Evolutionary conservation across 371 early-diverging fungal genomes (phyloP).

Genomic region (Mortierella sp.): DNA sequence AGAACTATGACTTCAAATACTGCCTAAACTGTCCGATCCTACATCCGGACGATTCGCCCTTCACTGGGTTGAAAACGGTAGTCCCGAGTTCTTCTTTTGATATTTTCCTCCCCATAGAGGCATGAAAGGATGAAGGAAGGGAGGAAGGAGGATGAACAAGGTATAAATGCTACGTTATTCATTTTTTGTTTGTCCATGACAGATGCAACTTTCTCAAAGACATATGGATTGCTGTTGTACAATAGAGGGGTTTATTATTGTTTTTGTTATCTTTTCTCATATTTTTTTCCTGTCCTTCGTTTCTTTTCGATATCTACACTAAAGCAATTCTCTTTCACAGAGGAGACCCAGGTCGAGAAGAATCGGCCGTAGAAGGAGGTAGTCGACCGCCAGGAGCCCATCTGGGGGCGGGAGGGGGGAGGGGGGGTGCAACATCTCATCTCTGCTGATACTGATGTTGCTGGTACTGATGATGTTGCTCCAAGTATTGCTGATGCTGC

Average conservation of each 20-base stretch:
- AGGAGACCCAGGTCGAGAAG: not conserved
- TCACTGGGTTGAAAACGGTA: not conserved
- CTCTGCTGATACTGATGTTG: not conserved
- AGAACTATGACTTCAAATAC: not conserved
- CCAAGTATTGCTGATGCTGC: not conserved
- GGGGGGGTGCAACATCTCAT: too few species aligned
- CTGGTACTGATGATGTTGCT: not conserved
- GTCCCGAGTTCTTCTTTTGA: not conserved
- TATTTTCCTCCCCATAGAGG: too few species aligned
- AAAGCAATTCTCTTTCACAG: not conserved
- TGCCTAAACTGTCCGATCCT: not conserved
- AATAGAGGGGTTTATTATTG: not conserved
- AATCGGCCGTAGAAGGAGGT: not conserved
- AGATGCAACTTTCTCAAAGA: not conserved
- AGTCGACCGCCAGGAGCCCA: not conserved
- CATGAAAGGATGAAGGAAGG: too few species aligned
- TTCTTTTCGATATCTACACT: too few species aligned
- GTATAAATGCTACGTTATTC: not conserved
- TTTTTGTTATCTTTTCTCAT: not conserved
- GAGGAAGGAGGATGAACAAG: too few species aligned
- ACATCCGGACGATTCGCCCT: conserved; percentile 1
- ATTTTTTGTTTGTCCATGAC: too few species aligned
- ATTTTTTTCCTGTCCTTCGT: not conserved
- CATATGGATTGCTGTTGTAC: not conserved
- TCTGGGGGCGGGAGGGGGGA: too few species aligned